Percentiles rank a stretch among this genome's conserved stretches.
These are phyloP conservation scores for Avicennia marina DNA, from an alignment of 257 asterid genomes.

Conservation along the genomic window DNA sequence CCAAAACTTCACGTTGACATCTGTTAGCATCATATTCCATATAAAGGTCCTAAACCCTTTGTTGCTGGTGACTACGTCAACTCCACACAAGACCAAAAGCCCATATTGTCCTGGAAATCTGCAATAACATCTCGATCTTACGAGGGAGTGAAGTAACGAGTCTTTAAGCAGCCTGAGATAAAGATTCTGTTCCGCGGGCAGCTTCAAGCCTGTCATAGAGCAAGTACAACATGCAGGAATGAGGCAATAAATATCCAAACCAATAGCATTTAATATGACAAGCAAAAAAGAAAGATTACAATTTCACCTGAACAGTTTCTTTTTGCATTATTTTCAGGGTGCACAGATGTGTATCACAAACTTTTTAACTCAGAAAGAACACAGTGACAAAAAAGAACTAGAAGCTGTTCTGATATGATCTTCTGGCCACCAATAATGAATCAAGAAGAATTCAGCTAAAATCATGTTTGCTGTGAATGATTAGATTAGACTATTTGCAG, in stretches of 20 bases:
- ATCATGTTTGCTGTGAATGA: neutral
- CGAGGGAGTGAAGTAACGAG: slow-evolving; percentile 5
- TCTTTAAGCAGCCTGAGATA: slow-evolving; percentile 55
- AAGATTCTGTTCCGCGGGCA: slow-evolving; percentile 38
- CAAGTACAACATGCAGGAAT: slow-evolving; percentile 6
- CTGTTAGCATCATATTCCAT: no score
- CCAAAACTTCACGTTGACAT: slow-evolving; percentile 1
- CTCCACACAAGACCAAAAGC: neutral
- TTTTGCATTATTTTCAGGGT: neutral
- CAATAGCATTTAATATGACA: neutral
- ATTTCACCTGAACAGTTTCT: neutral
- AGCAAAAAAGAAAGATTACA: neutral
- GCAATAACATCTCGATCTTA: neutral
- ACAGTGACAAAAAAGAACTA: neutral
- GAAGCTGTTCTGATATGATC: no score
- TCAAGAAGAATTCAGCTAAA: neutral
- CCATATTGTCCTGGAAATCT: neutral
- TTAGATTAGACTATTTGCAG: neutral
- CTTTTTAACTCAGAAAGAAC: neutral
- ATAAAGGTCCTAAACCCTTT: neutral
- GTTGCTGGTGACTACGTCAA: neutral
- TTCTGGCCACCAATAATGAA: neutral
- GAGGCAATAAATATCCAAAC: neutral
- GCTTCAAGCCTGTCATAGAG: slow-evolving; percentile 55
- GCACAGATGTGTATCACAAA: neutral